Evolutionary conservation across 306 rosid genomes (phyloP), one percentile per base, ranked within the genome.

Genomic region (Castanospermum australe): DNA sequence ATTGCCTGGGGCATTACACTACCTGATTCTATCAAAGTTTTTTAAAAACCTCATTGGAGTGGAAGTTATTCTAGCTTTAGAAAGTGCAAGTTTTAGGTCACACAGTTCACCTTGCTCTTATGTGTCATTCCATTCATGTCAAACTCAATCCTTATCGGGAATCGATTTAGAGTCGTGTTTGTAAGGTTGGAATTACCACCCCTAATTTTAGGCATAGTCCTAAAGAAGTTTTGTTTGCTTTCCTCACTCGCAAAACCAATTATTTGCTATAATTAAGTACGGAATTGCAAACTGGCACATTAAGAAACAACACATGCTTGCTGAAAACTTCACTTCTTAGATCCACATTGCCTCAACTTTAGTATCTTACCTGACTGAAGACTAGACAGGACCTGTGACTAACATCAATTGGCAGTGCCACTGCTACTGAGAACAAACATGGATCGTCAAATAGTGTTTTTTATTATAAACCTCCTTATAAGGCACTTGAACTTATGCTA

Each of bases 361-460:
- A 59, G 41, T 30, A 44, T 44, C 25, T 38, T 21, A 15, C 39
- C 65, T 6, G 68, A 71, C 56, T 35, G 3, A 71, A 57, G 33
- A 42, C 47, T 62, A 55, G 59, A 64, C 61, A 44, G 17, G 47
- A 71, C 30, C 28, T 32, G 45, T 44, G 45, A 41, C 36, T 59
- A 67, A 76, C 42, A n/a, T 32, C 18, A 61, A 56, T 50, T 7
- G 73, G 21, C 6, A 7, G 67, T 38, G 62, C 55, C 36, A 56
- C 70, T 52, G 44, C 25, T 11, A 65, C n/a, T 17, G 25, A 65
- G 71, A 67, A 66, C 57, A 81, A 76, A 28, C 39, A 71, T 56
- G 80, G 6, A 64, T 56, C 66, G 71, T 50, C 62, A 66, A 41
- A 77, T 55, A 48, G 45, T 9, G 9, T 9, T 32, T 65, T 66